These are phyloP conservation scores for Aspergillus sergii DNA, from an alignment of 2,329 filamentous ascomycete genomes.

Conservation along the genomic window DNA sequence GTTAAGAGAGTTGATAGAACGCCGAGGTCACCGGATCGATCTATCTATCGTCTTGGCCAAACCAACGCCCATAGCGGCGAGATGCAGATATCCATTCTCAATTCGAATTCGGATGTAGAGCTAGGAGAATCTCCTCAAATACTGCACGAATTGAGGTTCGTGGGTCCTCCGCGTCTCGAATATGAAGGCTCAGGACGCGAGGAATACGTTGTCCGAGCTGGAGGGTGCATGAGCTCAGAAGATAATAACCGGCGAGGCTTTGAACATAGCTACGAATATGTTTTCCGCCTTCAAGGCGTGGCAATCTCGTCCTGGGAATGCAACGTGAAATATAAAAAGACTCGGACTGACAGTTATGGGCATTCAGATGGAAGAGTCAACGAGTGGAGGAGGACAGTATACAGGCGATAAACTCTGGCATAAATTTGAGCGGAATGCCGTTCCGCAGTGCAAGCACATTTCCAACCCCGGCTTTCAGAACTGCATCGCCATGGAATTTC, in stretches of 20 bases:
- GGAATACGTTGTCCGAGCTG: conserved; percentile 21
- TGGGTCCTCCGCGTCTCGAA: background rate
- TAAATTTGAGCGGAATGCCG: background rate
- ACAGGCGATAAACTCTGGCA: background rate
- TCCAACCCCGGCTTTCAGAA: background rate
- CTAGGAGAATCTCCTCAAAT: conserved; percentile 3
- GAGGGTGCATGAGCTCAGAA: background rate
- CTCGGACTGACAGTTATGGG: background rate
- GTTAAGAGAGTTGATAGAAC: background rate
- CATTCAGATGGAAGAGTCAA: background rate
- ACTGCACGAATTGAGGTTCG: conserved; percentile 13
- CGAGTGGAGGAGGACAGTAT: background rate
- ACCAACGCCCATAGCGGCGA: background rate
- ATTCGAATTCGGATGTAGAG: conserved; percentile 5
- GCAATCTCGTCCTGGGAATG: conserved; percentile 30
- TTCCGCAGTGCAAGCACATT: background rate
- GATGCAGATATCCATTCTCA: conserved; percentile 1
- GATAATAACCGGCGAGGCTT: background rate
- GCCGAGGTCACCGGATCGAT: background rate
- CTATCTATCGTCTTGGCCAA: conserved; percentile 17
- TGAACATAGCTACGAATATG: conserved; percentile 18
- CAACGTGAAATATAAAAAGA: background rate
- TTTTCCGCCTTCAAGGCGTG: conserved; percentile 32
- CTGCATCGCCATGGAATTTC: background rate
- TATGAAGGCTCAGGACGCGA: background rate